Evolutionary conservation across 176 grass and related monocot genomes (phyloP), one percentile per base, ranked within the genome.

Genomic region (Puya raimondii): DNA sequence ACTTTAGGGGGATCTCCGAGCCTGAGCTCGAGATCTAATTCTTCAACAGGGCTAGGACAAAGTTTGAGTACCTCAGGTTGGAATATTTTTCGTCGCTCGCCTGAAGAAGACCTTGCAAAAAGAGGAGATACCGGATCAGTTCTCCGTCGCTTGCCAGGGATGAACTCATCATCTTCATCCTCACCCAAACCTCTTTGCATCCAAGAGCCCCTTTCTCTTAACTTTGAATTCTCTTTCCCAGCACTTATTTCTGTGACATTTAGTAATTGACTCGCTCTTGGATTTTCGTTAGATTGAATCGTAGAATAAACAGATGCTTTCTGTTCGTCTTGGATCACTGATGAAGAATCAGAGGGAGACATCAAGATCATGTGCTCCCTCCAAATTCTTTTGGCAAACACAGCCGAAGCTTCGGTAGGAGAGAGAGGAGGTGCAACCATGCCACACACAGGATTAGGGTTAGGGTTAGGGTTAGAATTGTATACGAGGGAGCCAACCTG

Each of bases 11-110:
- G 25, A 72, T 74, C 70, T 61, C 91, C 82, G 16, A 96, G 87
- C 75, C 84, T 81, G 68, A 96, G 91, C 70, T 96, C 91, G 58
- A 96, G 88, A 91, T 96, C 91, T 79, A 91, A 49, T 79, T 90
- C 87, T 70, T 96, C 84, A 48, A 65, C 27, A 33, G 81, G 66
- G 49, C 74, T 70, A 49, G 68, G 71, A 68, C 74, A 83, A 78
- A 78, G 65, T 64, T 82, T 69, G 47, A 81, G 73, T 73, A 90
- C 79, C 59, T 76, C 76, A 0, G 63, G 9, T 68, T 72, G 67
- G 18, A 76, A 52, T 51, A 58, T 12, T 68, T 76, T 69, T 47
- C 70, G 72, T 47, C 68, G 50, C 14, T 85, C 77, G 20, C 20
- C 27, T 47, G 83, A 78, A 11, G 73, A 51, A 71, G 81, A 53